Percentiles rank a stretch among this genome's conserved stretches.
These are phyloP conservation scores for Chaetomium strumarium DNA, from an alignment of 2,329 filamentous ascomycete species.

Conservation along the genomic window DNA sequence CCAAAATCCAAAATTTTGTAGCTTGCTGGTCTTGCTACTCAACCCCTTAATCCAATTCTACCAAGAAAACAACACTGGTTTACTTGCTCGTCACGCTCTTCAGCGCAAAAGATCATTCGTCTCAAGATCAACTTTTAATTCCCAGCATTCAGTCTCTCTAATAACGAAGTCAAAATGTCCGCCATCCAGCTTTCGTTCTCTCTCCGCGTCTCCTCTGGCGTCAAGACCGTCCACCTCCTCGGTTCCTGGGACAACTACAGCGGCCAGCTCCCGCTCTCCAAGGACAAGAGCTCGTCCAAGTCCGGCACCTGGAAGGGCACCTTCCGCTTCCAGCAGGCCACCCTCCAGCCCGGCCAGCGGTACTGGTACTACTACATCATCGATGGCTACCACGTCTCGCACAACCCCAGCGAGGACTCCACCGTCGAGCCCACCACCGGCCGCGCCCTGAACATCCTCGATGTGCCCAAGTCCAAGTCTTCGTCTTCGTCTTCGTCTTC, in stretches of 20 bases:
- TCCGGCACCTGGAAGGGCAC: slow-evolving; percentile 90
- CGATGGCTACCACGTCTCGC: slow-evolving; percentile 95
- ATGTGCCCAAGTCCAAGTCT: slow-evolving; percentile 63
- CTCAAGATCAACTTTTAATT: slow-evolving; percentile 29
- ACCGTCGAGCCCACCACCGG: slow-evolving; percentile 94
- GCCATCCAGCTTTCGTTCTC: slow-evolving; percentile 91
- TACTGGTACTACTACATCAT: slow-evolving; percentile 99
- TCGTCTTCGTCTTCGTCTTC: slow-evolving; percentile 34
- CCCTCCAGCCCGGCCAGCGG: slow-evolving; percentile 79
- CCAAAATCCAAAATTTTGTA: slow-evolving; percentile 31
- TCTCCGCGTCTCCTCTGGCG: slow-evolving; percentile 89
- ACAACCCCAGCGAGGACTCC: slow-evolving; percentile 85
- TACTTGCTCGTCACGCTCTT: slow-evolving; percentile 47
- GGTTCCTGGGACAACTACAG: slow-evolving; percentile 98
- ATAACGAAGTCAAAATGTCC: slow-evolving; percentile 61
- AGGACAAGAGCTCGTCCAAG: slow-evolving; percentile 77
- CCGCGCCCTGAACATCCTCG: slow-evolving; percentile 95
- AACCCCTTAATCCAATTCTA: slow-evolving; percentile 32
- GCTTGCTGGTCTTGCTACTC: slow-evolving; percentile 42
- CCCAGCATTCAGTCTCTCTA: slow-evolving; percentile 23
- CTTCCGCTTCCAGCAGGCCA: slow-evolving; percentile 87
- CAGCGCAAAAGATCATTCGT: slow-evolving; percentile 35
- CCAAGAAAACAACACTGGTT: slow-evolving; percentile 44
- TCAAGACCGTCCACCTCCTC: slow-evolving; percentile 96
- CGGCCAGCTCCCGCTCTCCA: slow-evolving; percentile 89